Base-by-base conservation (phyloP, 257 asterid species). In the Ligustrum vulgare region DNA sequence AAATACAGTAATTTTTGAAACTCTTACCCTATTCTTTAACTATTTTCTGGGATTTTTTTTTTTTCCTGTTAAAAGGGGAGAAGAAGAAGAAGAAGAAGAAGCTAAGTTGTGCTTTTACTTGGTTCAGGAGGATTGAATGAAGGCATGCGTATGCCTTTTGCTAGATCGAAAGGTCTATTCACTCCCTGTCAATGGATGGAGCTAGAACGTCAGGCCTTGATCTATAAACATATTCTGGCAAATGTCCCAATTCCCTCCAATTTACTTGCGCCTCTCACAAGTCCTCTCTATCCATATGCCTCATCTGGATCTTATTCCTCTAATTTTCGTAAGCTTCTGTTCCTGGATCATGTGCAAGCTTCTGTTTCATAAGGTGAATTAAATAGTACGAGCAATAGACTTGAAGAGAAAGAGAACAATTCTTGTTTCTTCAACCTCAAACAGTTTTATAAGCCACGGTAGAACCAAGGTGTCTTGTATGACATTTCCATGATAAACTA, bases 151-250 rank as follows among this genome's bases (percentile, higher is more conserved):
- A 93, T 93, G 69, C 82, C 86, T 9, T 84, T 77, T 72, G 79
- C 91, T 2, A 81, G 90, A 75, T 47, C 85, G 66, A 89, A 82
- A 81, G 96, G 97, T 18, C 92, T 97, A 41, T 93, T 94, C 72
- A 91, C 96, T 72, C 97, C 96, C 12, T 91, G 96, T 5, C 99
- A 94, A 67, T 89, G 97, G 97, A 88, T 87, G 96, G 99, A 94
- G 80, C 80, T 92, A 35, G 98, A 94, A 74, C 95, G 91, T 75
- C 99, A 94, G 82, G 99, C 96, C 67, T 74, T 91, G 89, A 89
- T 93, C 83, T 92, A 92, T 76, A 92, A 92, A 74, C 94, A 92
- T 86, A 72, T 94, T 37, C 80, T 89, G 72, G 89, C 98, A 15
- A 91, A 89, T 80, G 90, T 94, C 67, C 96, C 98, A 31, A 87